phyloP scores from a whole-genome alignment of 176 grass and related monocot genomes.

The Raddia guianensis region DNA sequence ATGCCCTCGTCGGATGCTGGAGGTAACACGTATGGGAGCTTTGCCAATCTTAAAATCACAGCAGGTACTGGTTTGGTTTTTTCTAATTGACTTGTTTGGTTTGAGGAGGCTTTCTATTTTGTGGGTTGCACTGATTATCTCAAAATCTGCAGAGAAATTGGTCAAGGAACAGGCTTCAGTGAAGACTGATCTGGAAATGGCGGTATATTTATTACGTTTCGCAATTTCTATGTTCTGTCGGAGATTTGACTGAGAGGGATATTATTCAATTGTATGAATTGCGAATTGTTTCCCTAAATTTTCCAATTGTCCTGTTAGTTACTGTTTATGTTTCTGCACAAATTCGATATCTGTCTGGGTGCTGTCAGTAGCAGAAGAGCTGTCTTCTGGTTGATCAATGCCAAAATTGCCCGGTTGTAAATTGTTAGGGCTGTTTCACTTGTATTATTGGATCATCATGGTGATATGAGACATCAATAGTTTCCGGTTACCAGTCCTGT shows the following conservation, averaged over 20 bases:
- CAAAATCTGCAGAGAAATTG: slow-evolving; percentile 70
- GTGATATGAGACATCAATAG: slow-evolving; percentile 2
- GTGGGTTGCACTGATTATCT: slow-evolving; percentile 31
- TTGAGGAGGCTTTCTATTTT: slow-evolving; percentile 17
- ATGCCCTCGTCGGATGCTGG: slow-evolving; percentile 66
- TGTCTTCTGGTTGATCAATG: slow-evolving; percentile 27
- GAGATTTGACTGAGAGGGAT: slow-evolving; percentile 25
- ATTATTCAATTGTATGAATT: slow-evolving; percentile 19
- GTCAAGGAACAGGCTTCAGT: slow-evolving; percentile 89
- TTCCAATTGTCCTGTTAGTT: background rate
- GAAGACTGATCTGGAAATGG: slow-evolving; percentile 92
- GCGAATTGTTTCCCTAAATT: slow-evolving; percentile 24
- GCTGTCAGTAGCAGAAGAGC: slow-evolving; percentile 6
- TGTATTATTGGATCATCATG: slow-evolving; percentile 17
- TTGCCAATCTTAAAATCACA: slow-evolving; percentile 90
- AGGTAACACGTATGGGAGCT: slow-evolving; percentile 73
- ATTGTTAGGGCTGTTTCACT: slow-evolving; percentile 4
- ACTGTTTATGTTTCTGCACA: slow-evolving; percentile 16
- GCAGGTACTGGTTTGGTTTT: slow-evolving; percentile 57
- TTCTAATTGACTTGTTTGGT: background rate
- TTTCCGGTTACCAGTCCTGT: background rate
- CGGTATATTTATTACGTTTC: slow-evolving; percentile 58
- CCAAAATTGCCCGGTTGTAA: slow-evolving; percentile 14
- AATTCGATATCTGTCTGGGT: slow-evolving; percentile 11
- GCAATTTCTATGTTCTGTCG: background rate